Evolutionary conservation across 2,329 filamentous ascomycete species (phyloP), one percentile per base, ranked within the genome.

Genomic region (Alternaria gaisen): DNA sequence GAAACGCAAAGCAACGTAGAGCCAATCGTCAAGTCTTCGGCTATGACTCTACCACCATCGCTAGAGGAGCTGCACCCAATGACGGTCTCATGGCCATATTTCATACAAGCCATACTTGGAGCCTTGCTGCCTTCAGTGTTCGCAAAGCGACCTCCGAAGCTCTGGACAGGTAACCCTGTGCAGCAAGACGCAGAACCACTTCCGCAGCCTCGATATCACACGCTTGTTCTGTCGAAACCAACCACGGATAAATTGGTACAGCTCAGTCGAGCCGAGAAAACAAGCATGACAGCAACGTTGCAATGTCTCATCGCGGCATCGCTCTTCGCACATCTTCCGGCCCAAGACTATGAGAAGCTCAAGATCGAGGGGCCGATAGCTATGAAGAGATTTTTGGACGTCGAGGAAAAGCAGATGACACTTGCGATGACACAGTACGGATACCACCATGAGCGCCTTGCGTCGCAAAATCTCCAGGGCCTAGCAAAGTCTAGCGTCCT

Each of bases 11-110:
- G 18, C 11, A 36, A 43, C 1, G 14, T 43, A 5, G 50, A 60
- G 2, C 50, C 64, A 2, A 57, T 72, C 8, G 61, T 74, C 16
- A 30, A 22, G 46, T 68, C 50, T 50, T 65, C 54, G 1, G 47
- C 40, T 4, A 61, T 56, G 3, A 42, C 79, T 1, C 71, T 84
- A 1, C 66, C 80, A 2, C 81, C 80, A 4, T 74, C 76, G 9
- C 69, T 84, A 3, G 82, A 84, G 59, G 69, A 70, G 4, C 58
- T 81, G 4, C 80, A 82, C 44, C 72, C 79, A 1, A 76, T 82
- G 53, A 67, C 78, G 1, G 56, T 83, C 3, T 79, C 79, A 1
- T 66, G 78, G 18, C 50, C 66, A 1, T 81, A 73, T 58, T 69
- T 83, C 20, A 47, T 76, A 5, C 72, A 70, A 36, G 64, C 72